phyloP scores from a whole-genome alignment of 495 filamentous ascomycete genomes.

The Hypoxylon intermedium region DNA sequence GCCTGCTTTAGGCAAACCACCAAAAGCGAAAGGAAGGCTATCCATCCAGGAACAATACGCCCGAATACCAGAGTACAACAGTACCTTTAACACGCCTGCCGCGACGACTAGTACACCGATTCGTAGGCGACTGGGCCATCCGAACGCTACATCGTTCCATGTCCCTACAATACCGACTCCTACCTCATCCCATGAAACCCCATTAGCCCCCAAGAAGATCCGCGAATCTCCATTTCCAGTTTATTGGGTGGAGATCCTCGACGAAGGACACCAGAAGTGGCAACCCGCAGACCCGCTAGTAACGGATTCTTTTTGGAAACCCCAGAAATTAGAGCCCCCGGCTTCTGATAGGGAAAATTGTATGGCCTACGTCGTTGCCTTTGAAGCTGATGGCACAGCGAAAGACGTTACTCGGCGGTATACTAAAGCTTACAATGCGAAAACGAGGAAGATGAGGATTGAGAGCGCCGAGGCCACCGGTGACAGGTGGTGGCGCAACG shows the following conservation, averaged over 20 bases:
- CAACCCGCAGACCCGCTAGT: slow-evolving; percentile 85
- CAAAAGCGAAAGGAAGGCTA: slow-evolving; percentile 37
- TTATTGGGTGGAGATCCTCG: slow-evolving; percentile 93
- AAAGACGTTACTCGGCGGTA: slow-evolving; percentile 85
- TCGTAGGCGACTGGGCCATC: slow-evolving; percentile 52
- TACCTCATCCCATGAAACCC: slow-evolving; percentile 29
- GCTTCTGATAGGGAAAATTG: slow-evolving; percentile 71
- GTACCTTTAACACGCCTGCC: slow-evolving; percentile 23
- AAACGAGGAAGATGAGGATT: slow-evolving; percentile 78
- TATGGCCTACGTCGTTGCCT: slow-evolving; percentile 85
- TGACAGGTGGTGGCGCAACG: slow-evolving; percentile 73
- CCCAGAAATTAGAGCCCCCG: slow-evolving; percentile 78
- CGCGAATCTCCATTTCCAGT: slow-evolving; percentile 77
- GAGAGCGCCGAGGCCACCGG: slow-evolving; percentile 68
- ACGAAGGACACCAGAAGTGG: slow-evolving; percentile 86
- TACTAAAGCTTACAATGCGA: slow-evolving; percentile 82
- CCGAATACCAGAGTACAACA: slow-evolving; percentile 45
- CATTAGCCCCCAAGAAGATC: slow-evolving; percentile 48
- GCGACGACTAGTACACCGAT: slow-evolving; percentile 30
- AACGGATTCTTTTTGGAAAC: slow-evolving; percentile 75
- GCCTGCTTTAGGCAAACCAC: slow-evolving; percentile 57
- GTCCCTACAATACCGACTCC: slow-evolving; percentile 40
- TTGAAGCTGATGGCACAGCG: slow-evolving; percentile 74
- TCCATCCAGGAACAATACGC: slow-evolving; percentile 41
- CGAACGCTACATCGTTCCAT: slow-evolving; percentile 48